A percentile compares a stretch with the other conserved stretches of the same genome.
phyloP scores from a whole-genome alignment of 495 filamentous ascomycete species.

The Letharia columbiana region DNA sequence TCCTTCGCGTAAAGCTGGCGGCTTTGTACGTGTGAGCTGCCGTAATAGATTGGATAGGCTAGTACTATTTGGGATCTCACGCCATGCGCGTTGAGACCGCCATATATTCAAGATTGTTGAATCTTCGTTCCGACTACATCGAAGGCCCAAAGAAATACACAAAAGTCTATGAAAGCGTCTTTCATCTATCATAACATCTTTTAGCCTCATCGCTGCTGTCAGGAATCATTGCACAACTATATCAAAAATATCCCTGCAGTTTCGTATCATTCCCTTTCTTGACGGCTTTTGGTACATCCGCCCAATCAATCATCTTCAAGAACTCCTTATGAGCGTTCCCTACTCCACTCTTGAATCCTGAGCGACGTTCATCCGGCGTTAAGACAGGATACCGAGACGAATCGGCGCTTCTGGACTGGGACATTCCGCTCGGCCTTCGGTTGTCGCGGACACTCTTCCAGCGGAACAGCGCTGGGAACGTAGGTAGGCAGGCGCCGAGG shows the following conservation, averaged over 20 bases:
- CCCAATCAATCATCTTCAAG: conserved; percentile 6
- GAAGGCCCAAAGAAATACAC: neutral
- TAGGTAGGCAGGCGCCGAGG: conserved; percentile 14
- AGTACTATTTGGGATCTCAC: neutral
- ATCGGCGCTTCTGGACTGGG: neutral
- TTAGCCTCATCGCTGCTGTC: neutral
- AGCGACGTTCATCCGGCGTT: neutral
- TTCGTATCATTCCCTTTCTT: neutral
- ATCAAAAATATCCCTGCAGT: neutral
- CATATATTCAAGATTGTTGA: too few relatives aligned
- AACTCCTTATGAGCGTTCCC: conserved; percentile 3
- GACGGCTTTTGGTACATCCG: neutral
- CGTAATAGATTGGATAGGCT: neutral
- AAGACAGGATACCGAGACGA: conserved; percentile 3
- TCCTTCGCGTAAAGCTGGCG: neutral
- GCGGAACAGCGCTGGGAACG: conserved; percentile 3
- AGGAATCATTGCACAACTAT: neutral
- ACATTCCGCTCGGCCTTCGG: neutral
- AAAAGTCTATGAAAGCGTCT: neutral
- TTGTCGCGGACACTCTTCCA: neutral
- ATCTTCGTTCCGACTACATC: neutral
- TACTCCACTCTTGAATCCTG: neutral
- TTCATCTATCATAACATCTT: neutral
- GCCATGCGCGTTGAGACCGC: too few relatives aligned
- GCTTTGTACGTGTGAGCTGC: neutral